Conservation (phyloP, 306 rosid species). For the Cajanus cajan region DNA sequence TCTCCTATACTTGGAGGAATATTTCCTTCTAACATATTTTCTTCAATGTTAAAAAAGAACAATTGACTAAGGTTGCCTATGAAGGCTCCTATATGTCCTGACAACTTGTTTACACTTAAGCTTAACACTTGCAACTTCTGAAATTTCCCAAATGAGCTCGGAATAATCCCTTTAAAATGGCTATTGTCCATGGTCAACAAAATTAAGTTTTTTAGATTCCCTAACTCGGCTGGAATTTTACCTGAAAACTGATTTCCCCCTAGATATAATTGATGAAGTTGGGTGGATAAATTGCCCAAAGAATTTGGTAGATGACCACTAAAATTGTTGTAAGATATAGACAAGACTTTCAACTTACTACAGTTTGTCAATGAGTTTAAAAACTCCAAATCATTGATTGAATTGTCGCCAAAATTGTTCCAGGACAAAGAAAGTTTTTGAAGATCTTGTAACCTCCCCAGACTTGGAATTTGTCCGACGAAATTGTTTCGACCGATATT, state of each 20-base stretch:
- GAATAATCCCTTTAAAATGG: conserved; percentile 17
- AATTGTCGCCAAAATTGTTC: conserved; percentile 33
- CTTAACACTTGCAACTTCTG: neutral
- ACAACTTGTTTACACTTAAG: neutral
- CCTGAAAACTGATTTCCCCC: conserved; percentile 11
- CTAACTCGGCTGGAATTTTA: too few species aligned
- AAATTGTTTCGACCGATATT: neutral
- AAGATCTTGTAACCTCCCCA: conserved; percentile 5
- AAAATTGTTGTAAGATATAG: conserved; percentile 7
- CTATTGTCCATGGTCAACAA: neutral
- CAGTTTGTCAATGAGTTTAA: conserved; percentile 26
- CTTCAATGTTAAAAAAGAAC: neutral
- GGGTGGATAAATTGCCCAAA: conserved; percentile 34
- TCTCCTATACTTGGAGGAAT: conserved; percentile 30
- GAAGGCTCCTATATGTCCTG: conserved; percentile 13
- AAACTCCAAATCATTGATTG: conserved; percentile 28
- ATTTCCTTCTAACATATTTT: conserved; percentile 31
- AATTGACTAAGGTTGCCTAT: conserved; percentile 34
- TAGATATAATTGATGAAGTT: neutral
- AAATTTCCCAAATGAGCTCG: conserved; percentile 20
- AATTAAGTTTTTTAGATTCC: too few species aligned
- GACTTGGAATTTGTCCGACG: conserved; percentile 8
- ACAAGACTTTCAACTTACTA: neutral
- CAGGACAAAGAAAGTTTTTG: rapidly evolving
- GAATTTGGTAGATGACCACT: conserved; percentile 34